These are phyloP conservation scores for Stagonosporopsis cucurbitacearum DNA, from an alignment of 2,329 filamentous ascomycete genomes.

Conservation along the genomic window DNA sequence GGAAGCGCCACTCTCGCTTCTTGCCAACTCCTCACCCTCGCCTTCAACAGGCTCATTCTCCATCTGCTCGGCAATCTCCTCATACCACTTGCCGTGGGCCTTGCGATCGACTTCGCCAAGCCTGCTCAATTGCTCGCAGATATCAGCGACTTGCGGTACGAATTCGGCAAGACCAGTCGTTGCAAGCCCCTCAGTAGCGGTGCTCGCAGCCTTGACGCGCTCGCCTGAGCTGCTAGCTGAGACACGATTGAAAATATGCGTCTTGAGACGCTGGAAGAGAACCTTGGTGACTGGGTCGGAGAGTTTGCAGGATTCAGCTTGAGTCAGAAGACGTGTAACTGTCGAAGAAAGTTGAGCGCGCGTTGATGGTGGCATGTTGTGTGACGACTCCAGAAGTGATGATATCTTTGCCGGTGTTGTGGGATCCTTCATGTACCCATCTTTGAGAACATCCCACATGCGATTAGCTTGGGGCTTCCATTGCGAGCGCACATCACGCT, in stretches of 20 bases:
- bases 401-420: slow-evolving; percentile 53
- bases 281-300: slow-evolving; percentile 70
- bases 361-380: slow-evolving; percentile 57
- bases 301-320: slow-evolving; percentile 59
- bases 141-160: slow-evolving; percentile 69
- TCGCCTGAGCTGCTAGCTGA: slow-evolving; percentile 72
- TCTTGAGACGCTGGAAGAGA: slow-evolving; percentile 70
- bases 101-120: slow-evolving; percentile 72
- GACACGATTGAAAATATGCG: slow-evolving; percentile 70
- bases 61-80: slow-evolving; percentile 66
- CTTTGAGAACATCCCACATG: slow-evolving; percentile 73
- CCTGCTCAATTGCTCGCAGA: slow-evolving; percentile 71
- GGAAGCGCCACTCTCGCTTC: slow-evolving; percentile 36
- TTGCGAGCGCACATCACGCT: slow-evolving; percentile 76
- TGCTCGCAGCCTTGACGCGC: slow-evolving; percentile 72
- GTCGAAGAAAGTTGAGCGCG: slow-evolving; percentile 53
- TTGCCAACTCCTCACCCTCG: slow-evolving; percentile 39
- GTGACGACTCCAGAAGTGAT: slow-evolving; percentile 57
- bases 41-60: slow-evolving; percentile 45
- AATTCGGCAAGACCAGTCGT: slow-evolving; percentile 76
- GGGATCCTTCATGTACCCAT: slow-evolving; percentile 63
- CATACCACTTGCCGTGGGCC: slow-evolving; percentile 74
- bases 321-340: slow-evolving; percentile 58
- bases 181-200: slow-evolving; percentile 72
- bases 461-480: slow-evolving; percentile 78